phyloP scores from a whole-genome alignment of 2,329 filamentous ascomycete genomes.

The Parastagonospora nodorum region DNA sequence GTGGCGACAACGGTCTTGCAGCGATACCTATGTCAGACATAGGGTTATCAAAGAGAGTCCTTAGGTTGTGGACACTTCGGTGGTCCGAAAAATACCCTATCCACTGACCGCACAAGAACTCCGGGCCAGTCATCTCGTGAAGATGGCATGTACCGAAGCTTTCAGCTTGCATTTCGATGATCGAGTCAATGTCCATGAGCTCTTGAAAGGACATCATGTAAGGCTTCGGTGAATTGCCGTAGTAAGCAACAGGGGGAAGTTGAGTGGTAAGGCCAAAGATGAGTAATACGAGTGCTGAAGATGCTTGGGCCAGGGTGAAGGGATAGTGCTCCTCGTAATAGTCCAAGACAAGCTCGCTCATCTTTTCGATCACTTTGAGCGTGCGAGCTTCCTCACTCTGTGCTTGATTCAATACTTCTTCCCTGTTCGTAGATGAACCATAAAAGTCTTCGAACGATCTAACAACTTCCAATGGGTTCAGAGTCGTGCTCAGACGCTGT shows the following conservation, averaged over 20 bases:
- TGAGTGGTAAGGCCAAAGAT: constrained; percentile 9
- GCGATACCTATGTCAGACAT: constrained; percentile 20
- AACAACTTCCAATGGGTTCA: not conserved
- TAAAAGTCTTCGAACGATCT: not conserved
- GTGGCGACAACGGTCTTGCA: not conserved
- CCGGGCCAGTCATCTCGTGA: constrained; percentile 16
- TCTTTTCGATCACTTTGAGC: not conserved
- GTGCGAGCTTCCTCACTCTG: no score
- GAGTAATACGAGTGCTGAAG: constrained; percentile 7
- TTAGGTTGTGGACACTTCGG: not conserved
- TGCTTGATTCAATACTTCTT: not conserved
- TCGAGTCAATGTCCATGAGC: constrained; percentile 20
- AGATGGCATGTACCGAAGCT: constrained; percentile 21
- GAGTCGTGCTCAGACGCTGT: constrained; percentile 7
- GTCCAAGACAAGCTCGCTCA: not conserved
- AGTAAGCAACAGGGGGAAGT: not conserved
- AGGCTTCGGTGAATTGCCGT: constrained; percentile 11
- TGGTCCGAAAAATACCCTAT: constrained; percentile 24
- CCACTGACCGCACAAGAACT: constrained; percentile 24
- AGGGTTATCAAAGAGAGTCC: constrained; percentile 8
- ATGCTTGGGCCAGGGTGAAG: not conserved
- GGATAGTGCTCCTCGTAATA: constrained; percentile 1
- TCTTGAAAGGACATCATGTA: constrained; percentile 13
- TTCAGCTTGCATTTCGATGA: constrained; percentile 5
- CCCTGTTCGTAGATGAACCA: not conserved